Conservation (phyloP, 306 rosid genomes). For the Dalbergia cultrata region DNA sequence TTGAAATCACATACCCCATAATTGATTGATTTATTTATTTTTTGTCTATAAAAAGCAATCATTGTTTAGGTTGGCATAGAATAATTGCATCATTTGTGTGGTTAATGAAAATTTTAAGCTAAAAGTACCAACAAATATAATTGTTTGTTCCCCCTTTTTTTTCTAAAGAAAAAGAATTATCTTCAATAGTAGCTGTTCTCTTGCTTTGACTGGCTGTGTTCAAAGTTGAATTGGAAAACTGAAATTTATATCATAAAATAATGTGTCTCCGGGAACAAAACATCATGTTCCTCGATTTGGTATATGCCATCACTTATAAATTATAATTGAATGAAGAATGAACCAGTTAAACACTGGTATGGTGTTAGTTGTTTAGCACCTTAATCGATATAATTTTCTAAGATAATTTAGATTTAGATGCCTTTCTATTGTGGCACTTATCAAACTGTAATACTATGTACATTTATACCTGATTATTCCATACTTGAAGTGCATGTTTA, state of each 20-base stretch:
- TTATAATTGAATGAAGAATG: constrained; percentile 30
- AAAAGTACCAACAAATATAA: not conserved
- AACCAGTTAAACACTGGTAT: not conserved
- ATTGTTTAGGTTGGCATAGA: not conserved
- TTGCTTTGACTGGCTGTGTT: not conserved
- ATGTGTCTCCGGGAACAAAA: constrained; percentile 9
- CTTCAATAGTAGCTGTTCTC: not conserved
- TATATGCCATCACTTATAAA: not conserved
- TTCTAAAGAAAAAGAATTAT: too few species aligned
- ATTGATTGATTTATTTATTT: not conserved
- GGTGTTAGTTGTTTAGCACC: not conserved
- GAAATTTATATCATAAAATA: not conserved
- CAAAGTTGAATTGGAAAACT: constrained; percentile 6
- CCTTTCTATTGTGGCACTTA: constrained; percentile 4
- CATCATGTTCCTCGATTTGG: constrained; percentile 2
- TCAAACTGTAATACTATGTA: not conserved
- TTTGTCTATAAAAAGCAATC: not conserved
- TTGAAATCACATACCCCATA: not conserved
- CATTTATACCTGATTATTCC: constrained; percentile 4
- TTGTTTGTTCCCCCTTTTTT: not conserved
- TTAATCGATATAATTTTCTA: constrained; percentile 1
- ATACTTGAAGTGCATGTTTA: not conserved
- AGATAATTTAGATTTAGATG: constrained; percentile 20
- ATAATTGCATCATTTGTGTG: not conserved
- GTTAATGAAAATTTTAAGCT: not conserved